Conservation (phyloP, 1,284 basidiomycete genomes). For the Cutaneotrichosporon cavernicola region DNA sequence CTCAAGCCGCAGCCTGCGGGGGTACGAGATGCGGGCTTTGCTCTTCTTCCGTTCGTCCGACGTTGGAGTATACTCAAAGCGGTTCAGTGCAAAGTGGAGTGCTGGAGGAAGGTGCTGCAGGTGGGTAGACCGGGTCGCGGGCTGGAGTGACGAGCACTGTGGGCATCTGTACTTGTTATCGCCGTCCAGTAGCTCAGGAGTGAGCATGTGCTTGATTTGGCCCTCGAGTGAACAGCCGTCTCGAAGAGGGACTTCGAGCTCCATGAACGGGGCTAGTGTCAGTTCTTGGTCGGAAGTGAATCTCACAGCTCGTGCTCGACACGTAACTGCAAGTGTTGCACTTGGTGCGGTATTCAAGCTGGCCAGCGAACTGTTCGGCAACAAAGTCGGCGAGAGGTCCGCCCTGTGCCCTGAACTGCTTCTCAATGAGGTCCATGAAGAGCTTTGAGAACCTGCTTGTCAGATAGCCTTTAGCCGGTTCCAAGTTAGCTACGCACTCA, state of each 20-base stretch:
- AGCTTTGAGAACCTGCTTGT: conserved; percentile 78
- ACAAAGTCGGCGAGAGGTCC: conserved; percentile 65
- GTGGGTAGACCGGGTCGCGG: conserved; percentile 72
- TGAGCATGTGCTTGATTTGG: conserved; percentile 62
- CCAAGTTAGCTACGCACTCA: conserved; percentile 62
- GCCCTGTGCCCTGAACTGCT: conserved; percentile 74
- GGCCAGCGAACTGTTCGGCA: conserved; percentile 81
- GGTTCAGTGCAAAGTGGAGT: conserved; percentile 81
- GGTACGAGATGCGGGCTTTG: conserved; percentile 73
- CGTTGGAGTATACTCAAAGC: conserved; percentile 79
- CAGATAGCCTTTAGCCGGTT: neutral
- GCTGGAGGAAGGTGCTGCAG: conserved; percentile 70
- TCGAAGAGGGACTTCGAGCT: conserved; percentile 80
- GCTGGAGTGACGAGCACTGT: conserved; percentile 65
- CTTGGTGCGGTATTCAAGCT: conserved; percentile 70
- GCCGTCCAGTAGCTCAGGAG: conserved; percentile 68
- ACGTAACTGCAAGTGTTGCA: conserved; percentile 66
- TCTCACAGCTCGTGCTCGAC: conserved; percentile 16
- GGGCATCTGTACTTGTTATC: conserved; percentile 85
- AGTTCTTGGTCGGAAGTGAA: neutral
- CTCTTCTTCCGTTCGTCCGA: conserved; percentile 78
- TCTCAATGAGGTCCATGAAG: conserved; percentile 80
- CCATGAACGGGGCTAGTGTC: conserved; percentile 61
- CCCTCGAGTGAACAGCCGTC: conserved; percentile 70
- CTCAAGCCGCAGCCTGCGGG: conserved; percentile 63